Percentiles rank a stretch among this genome's conserved stretches.
Evolutionary conservation across 2,329 filamentous ascomycete species (phyloP).

Genomic region (Metarhizium album): DNA sequence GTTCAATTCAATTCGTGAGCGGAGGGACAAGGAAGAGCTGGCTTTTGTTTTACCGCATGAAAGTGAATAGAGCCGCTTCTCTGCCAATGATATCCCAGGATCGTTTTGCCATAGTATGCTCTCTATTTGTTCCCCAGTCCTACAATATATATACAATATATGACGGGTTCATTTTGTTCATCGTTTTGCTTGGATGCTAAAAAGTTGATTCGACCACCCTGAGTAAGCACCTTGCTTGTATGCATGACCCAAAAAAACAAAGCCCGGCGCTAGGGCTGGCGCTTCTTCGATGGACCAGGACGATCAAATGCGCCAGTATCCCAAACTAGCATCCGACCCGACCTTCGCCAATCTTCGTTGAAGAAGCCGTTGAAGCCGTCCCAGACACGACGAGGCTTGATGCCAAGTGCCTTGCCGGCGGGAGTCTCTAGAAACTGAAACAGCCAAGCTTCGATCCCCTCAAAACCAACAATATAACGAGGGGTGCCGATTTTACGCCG

Average conservation of each 20-base stretch:
- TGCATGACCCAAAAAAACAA: too few relatives aligned
- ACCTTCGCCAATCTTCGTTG: constrained; percentile 48
- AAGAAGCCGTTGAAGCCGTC: constrained; percentile 49
- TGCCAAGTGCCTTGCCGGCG: constrained; percentile 28
- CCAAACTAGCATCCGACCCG: constrained; percentile 50
- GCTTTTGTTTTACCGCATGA: background rate
- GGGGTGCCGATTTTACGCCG: constrained; percentile 25
- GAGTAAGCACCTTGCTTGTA: too few relatives aligned
- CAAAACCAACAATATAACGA: constrained; percentile 50
- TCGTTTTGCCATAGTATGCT: background rate
- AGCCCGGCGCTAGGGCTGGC: background rate
- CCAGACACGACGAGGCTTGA: constrained; percentile 40
- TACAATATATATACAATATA: background rate
- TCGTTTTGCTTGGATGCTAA: too few relatives aligned
- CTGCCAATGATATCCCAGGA: background rate
- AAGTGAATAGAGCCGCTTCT: constrained; percentile 1
- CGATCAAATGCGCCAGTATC: constrained; percentile 32
- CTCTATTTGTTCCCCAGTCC: background rate
- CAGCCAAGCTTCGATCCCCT: constrained; percentile 42
- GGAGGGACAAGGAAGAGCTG: background rate
- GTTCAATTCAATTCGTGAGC: background rate
- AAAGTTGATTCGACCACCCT: too few relatives aligned
- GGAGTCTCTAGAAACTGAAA: constrained; percentile 31
- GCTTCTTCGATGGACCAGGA: background rate
- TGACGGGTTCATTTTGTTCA: too few relatives aligned